A percentile compares a stretch with the other conserved stretches of the same genome.
These are phyloP conservation scores for Plectosphaerella cucumerina DNA, from an alignment of 2,329 filamentous ascomycete species.

Conservation along the genomic window DNA sequence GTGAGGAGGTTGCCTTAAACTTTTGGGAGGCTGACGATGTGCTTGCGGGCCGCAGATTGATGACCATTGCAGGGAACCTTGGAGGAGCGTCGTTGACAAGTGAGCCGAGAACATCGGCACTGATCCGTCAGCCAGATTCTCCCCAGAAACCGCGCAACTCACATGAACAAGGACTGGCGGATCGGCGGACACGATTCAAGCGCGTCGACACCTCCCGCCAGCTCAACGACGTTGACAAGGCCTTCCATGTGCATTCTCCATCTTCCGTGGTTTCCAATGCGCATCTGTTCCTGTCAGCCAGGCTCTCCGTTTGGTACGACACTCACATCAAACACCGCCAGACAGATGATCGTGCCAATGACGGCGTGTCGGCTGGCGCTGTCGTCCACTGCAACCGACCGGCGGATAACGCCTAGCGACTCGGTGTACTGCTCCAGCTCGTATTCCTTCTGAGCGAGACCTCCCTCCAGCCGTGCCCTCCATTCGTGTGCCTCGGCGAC, in stretches of 20 bases:
- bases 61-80: constrained; percentile 3
- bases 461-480: neutral
- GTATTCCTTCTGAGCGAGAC: neutral
- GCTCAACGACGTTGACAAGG: constrained; percentile 7
- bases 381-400: constrained; percentile 3
- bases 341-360: constrained; percentile 14
- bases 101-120: constrained; percentile 13
- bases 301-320: neutral
- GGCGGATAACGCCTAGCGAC: constrained; percentile 10
- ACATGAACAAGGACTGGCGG: constrained; percentile 14
- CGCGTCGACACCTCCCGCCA: constrained; percentile 8
- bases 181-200: constrained; percentile 9
- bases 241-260: constrained; percentile 16
- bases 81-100: constrained; percentile 10
- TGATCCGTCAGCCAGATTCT: neutral
- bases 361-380: constrained; percentile 2
- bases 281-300: constrained; percentile 9
- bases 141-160: neutral
- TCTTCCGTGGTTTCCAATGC: constrained; percentile 6
- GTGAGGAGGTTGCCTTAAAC: neutral
- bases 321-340: constrained; percentile 15
- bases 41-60: neutral
- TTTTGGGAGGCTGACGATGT: neutral
- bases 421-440: constrained; percentile 15
- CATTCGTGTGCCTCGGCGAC: constrained; percentile 6